phyloP scores from a whole-genome alignment of 1,139 yeast species.

The Chernovozyma sophiae-reginae region DNA sequence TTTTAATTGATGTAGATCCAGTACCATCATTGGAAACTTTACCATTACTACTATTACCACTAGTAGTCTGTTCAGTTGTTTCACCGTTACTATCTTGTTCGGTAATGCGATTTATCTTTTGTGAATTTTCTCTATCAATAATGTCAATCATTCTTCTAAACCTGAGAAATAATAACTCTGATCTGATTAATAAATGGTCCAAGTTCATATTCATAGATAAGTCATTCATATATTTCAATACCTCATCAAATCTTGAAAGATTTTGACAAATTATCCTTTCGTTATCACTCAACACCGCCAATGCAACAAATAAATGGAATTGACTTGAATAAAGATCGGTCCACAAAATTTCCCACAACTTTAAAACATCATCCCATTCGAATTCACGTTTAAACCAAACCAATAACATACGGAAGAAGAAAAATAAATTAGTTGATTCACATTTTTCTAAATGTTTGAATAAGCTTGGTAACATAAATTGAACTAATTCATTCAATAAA shows the following conservation, averaged over 20 bases:
- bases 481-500: slow-evolving; percentile 76
- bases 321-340: slow-evolving; percentile 84
- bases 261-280: slow-evolving; percentile 75
- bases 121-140: slow-evolving; percentile 56
- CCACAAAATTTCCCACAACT: slow-evolving; percentile 89
- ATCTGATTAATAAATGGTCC: slow-evolving; percentile 69
- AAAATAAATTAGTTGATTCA: slow-evolving; percentile 85
- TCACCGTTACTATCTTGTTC: too few species aligned
- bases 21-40: slow-evolving; percentile 7
- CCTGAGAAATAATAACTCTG: slow-evolving; percentile 76
- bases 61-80: slow-evolving; percentile 8
- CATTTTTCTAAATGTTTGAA: slow-evolving; percentile 81
- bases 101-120: too few species aligned
- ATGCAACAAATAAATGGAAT: slow-evolving; percentile 79
- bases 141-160: slow-evolving; percentile 76
- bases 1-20: slow-evolving; percentile 11
- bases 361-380: slow-evolving; percentile 69
- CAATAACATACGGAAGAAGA: slow-evolving; percentile 88
- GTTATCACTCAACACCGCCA: slow-evolving; percentile 83
- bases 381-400: slow-evolving; percentile 97
- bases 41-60: slow-evolving; percentile 3
- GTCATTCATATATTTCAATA: slow-evolving; percentile 88
- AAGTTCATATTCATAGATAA: slow-evolving; percentile 71
- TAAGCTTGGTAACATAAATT: slow-evolving; percentile 81
- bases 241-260: slow-evolving; percentile 79